These are phyloP conservation scores for Fragosphaeria purpurea DNA, from an alignment of 2,329 filamentous ascomycete species.

Conservation along the genomic window DNA sequence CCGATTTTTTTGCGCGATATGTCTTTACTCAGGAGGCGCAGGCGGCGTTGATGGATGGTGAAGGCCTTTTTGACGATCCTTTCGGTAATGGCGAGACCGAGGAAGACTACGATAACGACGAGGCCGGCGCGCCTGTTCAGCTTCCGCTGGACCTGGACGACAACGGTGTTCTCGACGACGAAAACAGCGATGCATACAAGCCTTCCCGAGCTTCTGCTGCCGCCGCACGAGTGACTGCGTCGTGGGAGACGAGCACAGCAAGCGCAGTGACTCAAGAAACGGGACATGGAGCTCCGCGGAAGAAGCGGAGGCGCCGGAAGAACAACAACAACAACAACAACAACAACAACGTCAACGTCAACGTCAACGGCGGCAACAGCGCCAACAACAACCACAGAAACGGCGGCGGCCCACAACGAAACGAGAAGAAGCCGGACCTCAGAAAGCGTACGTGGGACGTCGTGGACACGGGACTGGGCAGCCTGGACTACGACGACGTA, in stretches of 20 bases:
- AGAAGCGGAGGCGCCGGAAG: constrained; percentile 8
- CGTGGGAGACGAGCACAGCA: no score
- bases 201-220: no score
- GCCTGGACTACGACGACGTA: constrained; percentile 48
- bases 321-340: constrained; percentile 16
- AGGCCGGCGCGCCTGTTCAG: no score
- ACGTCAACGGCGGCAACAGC: constrained; percentile 15
- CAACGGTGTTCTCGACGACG: no score
- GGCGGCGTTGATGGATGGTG: no score
- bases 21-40: neutral
- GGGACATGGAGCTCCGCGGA: constrained; percentile 19
- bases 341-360: constrained; percentile 22
- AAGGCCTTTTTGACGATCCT: no score
- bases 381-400: constrained; percentile 15
- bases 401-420: constrained; percentile 20
- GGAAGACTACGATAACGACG: no score
- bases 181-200: no score
- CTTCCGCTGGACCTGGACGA: no score
- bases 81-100: no score
- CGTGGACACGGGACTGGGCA: constrained; percentile 50
- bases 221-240: no score
- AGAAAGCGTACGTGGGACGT: constrained; percentile 59
- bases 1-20: constrained; percentile 38
- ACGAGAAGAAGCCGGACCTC: constrained; percentile 48
- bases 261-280: no score